A percentile compares a stretch with the other conserved stretches of the same genome.
These are phyloP conservation scores for Ambrosiella xylebori DNA, from an alignment of 2,329 filamentous ascomycete genomes.

Conservation along the genomic window DNA sequence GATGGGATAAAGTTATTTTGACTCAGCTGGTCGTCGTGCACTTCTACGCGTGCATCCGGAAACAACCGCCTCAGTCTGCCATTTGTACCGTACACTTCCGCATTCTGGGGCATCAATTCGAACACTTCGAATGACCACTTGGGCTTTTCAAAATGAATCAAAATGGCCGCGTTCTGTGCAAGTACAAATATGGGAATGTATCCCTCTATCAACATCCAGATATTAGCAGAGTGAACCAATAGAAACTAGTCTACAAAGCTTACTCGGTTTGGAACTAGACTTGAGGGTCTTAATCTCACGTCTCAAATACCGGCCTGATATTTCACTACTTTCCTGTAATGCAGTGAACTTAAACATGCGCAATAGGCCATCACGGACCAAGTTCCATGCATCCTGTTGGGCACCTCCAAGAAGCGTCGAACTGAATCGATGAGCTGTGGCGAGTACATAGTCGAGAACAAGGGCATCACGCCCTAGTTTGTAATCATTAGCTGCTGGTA, in stretches of 20 bases:
- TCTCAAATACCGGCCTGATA: neutral
- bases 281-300: no score
- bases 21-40: constrained; percentile 14
- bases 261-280: neutral
- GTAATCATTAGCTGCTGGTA: constrained; percentile 16
- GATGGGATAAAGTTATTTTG: constrained; percentile 15
- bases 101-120: constrained; percentile 20
- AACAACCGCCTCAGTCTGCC: constrained; percentile 20
- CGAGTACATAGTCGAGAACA: neutral
- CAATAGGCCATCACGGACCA: neutral
- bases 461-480: neutral
- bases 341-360: neutral
- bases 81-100: constrained; percentile 15
- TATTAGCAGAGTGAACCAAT: neutral
- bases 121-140: constrained; percentile 20
- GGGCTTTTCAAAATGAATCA: constrained; percentile 16
- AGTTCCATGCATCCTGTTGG: neutral
- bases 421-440: neutral
- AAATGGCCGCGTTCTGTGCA: constrained; percentile 22
- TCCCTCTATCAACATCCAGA: constrained; percentile 8
- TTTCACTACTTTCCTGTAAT: neutral
- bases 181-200: constrained; percentile 18
- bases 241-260: neutral
- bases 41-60: constrained; percentile 15
- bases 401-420: neutral